Base-by-base conservation (phyloP, 2,329 filamentous ascomycete species). In the Trichoderma citrinoviride region DNA sequence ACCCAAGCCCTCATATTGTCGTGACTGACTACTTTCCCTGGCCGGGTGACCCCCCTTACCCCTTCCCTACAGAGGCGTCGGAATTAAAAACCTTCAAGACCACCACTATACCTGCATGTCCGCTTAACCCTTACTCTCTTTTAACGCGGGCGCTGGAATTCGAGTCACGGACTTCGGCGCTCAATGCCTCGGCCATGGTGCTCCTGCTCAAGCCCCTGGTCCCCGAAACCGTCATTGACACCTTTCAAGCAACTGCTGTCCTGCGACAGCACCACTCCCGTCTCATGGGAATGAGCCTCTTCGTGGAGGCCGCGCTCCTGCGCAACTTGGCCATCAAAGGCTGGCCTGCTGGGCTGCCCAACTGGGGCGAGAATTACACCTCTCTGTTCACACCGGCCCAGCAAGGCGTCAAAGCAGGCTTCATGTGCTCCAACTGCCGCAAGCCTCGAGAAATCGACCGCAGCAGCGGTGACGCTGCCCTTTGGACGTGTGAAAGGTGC, bases 401-500 rank as follows among this genome's bases (percentile, higher is more conserved):
- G 67, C 79, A 85, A 47, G 80, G 81, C 25, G 82, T 86, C 61
- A 81, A 81, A 21, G 81, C 81, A 0, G 81, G 79, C 0, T 84
- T 85, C 67, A 77, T 82, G 15, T 89, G 87, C 68, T 77, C 83
- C 0, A 76, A 77, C 0, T 89, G 87, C 68, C 79, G 81, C 43
- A 87, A 85, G 67, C 84, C 86, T 0, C 77, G 83, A 15, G 84
- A 87, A 55, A 73, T 84, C 5, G 81, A 83, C 41, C 82, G 81
- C 1, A 77, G 79, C 0, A 67, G 76, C 1, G 74, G 81, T 6
- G 72, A 78, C 49, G 77, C 71, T 66, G 79, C 79, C 0, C 77
- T 88, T n/a, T 87, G 84, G 82, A 80, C 76, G 17, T 89, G 87
- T 70, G 81, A 86, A 47, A 81, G 84, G 3, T 89, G 87, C 69